Evolutionary conservation across 805 yeast genomes (phyloP), one percentile per base, ranked within the genome.

Genomic region (Starmerella bombi): DNA sequence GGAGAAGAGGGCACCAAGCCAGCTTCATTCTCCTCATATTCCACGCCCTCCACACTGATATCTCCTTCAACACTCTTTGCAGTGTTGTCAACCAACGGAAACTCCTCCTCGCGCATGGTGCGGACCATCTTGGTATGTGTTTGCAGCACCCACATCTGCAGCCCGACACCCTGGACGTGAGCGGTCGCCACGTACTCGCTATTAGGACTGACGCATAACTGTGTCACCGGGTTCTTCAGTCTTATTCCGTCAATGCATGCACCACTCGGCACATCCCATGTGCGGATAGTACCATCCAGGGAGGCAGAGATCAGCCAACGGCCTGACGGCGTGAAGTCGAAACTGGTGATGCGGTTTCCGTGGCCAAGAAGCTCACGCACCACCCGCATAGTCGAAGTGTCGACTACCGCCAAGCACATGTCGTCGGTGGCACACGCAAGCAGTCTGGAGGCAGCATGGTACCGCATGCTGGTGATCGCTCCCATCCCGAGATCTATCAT

Each of bases 261-360:
- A 36, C 98, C 97, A 1, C 95, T 80, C 32, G 97, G 97, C 44
- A 91, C 70, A 59, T 91, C 97, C 97, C 97, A 91, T 0, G 95
- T 84, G 54, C 98, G 73, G 36, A 91, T 67, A 0, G 97, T 85
- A 2, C 82, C 70, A 57, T 91, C 99, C 45, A 85, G 65, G 1
- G 85, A 71, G 1, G 82, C 76, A 19, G 91, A 75, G 7, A 91
- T 76, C 27, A 91, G 64, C 96, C 97, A 91, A 58, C 96, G 75
- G 27, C 96, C 97, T 58, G 86, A 88, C 4, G 94, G 93, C 3
- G 93, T 77, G 56, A 91, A 88, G 58, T 83, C 96, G 58, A 88
- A 60, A 1, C 82, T 70, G 0, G 96, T 85, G 49, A 91, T 76
- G 54, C 94, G 70, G 59, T 86, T 85, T 10, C 79, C 69, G 56